Evolutionary conservation across 768 basidiomycete species (phyloP).

Genomic region (Serendipita sp.): DNA sequence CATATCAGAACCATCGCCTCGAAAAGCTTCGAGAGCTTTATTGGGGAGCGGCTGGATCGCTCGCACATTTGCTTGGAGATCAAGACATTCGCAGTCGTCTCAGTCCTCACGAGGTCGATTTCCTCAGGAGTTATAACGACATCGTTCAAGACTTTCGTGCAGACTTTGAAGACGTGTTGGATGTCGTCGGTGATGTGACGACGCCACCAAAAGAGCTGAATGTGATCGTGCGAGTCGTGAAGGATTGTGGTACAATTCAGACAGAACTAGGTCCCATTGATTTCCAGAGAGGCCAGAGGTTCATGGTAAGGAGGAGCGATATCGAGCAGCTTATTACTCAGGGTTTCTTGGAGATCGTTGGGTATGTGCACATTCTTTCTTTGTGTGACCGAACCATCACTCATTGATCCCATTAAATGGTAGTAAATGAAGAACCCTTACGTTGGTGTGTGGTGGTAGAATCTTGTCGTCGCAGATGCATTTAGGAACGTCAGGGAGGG

Average conservation of each 20-base stretch:
- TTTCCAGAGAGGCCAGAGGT: slow-evolving; percentile 79
- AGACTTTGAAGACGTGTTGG: slow-evolving; percentile 57
- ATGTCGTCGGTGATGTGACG: slow-evolving; percentile 70
- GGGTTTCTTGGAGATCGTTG: slow-evolving; percentile 79
- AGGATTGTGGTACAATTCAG: slow-evolving; percentile 83
- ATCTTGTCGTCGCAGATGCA: too few species aligned
- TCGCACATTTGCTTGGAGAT: slow-evolving; percentile 64
- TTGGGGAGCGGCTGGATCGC: slow-evolving; percentile 76
- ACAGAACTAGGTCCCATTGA: slow-evolving; percentile 84
- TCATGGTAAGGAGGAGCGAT: slow-evolving; percentile 73
- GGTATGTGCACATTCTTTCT: neutral
- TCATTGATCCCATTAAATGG: too few species aligned
- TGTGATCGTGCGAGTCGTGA: slow-evolving; percentile 71
- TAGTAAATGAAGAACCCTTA: too few species aligned
- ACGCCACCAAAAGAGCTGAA: slow-evolving; percentile 81
- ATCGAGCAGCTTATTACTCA: slow-evolving; percentile 91
- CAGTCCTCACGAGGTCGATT: slow-evolving; percentile 71
- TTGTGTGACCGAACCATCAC: too few species aligned
- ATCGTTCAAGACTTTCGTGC: slow-evolving; percentile 72
- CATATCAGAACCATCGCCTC: slow-evolving; percentile 78
- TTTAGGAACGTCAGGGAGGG: too few species aligned
- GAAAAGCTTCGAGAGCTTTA: slow-evolving; percentile 75
- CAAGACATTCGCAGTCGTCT: slow-evolving; percentile 55
- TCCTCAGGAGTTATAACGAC: slow-evolving; percentile 63
- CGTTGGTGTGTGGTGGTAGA: too few species aligned